Base-by-base conservation (phyloP, 441 rosid genomes). In the Croton laevigatus region DNA sequence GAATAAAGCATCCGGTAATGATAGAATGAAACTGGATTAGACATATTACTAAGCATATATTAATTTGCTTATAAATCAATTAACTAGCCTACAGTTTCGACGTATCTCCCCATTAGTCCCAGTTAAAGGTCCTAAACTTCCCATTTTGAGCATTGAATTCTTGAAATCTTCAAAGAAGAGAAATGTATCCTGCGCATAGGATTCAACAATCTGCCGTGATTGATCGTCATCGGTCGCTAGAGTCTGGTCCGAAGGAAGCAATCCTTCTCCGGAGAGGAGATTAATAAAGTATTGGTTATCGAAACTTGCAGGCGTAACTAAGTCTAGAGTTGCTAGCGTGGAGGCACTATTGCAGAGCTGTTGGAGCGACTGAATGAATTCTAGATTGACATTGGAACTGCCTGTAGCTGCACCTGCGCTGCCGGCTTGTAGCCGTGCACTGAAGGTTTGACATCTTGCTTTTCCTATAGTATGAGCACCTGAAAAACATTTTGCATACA, bases 381-480 rank as follows among this genome's bases (percentile, higher is more conserved):
- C 90, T 9, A 78, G 69, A 64, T 90, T 87, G 8, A 81, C 76
- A 36, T 74, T 72, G 0, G 80, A 72, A 71, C 52, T 19, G 69
- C 81, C 69, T 3, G 73, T n/a, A n/a, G n/a, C n/a, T n/a, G n/a
- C n/a, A n/a, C n/a, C n/a, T n/a, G n/a, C n/a, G n/a, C n/a, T 60
- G 1, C 82, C 82, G 1, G 82, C 83, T 42, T 71, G 79, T 32
- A 91, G 78, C 68, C 95, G 79, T 3, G 87, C 77, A 52, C 75
- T 82, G 55, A 94, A 90, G 0, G 88, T 82, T 9, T 88, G 54
- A 81, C 98, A 94, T 49, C 91, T 80, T 42, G 97, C 98, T 77
- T 81, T 89, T 44, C 97, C 95, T 73, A 90, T 69, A 2, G 92
- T 87, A 75, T 94, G 96, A 4, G 91, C 96, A 42, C 98, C 96